Conservation (phyloP, 2,329 filamentous ascomycete species). For the Colletotrichum eremochloae region DNA sequence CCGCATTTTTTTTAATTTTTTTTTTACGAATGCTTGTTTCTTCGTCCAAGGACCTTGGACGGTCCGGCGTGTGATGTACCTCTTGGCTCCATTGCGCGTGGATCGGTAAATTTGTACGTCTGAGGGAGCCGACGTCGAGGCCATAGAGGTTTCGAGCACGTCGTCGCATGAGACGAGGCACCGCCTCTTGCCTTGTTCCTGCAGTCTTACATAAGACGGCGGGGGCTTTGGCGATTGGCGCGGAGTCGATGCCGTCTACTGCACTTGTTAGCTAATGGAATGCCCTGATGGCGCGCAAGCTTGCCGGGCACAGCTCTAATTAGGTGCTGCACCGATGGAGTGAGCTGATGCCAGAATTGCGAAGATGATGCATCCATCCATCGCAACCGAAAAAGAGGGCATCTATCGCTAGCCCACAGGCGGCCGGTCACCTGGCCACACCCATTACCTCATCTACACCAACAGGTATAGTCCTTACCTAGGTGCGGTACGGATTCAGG, state of each 20-base stretch:
- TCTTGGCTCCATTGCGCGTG: conserved; percentile 22
- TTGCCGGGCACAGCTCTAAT: not conserved
- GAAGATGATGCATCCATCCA: conserved; percentile 41
- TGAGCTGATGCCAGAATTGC: conserved; percentile 41
- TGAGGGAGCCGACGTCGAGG: conserved; percentile 31
- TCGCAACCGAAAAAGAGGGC: conserved; percentile 6
- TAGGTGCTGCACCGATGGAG: conserved; percentile 19
- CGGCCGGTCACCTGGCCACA: conserved; percentile 35
- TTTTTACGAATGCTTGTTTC: conserved; percentile 24
- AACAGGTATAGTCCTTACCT: too few relatives aligned
- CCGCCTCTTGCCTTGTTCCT: not conserved
- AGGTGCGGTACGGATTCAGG: not conserved
- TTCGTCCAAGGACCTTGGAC: conserved; percentile 37
- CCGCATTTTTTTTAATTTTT: conserved; percentile 4
- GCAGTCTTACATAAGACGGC: conserved; percentile 19
- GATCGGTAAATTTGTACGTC: conserved; percentile 23
- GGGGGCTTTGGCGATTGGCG: not conserved
- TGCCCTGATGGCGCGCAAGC: conserved; percentile 21
- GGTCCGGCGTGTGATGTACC: conserved; percentile 33
- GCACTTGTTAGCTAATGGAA: conserved; percentile 32
- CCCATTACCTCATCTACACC: not conserved
- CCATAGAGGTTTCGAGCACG: conserved; percentile 36
- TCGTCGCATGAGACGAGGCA: not conserved
- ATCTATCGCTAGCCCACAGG: conserved; percentile 4
- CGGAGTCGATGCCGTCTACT: not conserved